A percentile compares a stretch with the other conserved stretches of the same genome.
These are phyloP conservation scores for Aureobasidium sp. DNA, from an alignment of 2,329 filamentous ascomycete genomes.

Conservation along the genomic window DNA sequence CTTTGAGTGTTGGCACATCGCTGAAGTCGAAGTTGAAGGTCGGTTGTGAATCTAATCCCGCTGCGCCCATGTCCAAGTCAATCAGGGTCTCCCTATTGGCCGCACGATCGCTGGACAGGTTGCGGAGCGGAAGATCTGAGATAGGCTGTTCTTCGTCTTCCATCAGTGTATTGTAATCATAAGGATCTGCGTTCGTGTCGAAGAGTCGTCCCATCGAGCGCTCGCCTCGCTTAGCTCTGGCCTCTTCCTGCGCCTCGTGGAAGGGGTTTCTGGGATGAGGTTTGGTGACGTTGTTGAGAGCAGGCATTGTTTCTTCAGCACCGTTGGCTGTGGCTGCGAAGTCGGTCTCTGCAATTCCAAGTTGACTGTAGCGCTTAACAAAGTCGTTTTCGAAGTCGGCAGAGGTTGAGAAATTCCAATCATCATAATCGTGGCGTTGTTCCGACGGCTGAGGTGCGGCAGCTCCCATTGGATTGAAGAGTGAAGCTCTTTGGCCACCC, in stretches of 20 bases:
- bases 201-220: slow-evolving; percentile 52
- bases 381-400: slow-evolving; percentile 49
- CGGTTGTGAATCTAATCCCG: slow-evolving; percentile 42
- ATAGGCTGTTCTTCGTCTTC: slow-evolving; percentile 31
- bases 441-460: slow-evolving; percentile 44
- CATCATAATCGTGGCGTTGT: slow-evolving; percentile 41
- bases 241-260: slow-evolving; percentile 37
- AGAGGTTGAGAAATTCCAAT: slow-evolving; percentile 61
- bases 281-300: slow-evolving; percentile 6
- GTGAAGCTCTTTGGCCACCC: slow-evolving; percentile 61
- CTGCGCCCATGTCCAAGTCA: slow-evolving; percentile 51
- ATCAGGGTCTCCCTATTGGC: slow-evolving; percentile 47
- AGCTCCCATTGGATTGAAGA: slow-evolving; percentile 55
- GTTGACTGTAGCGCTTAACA: slow-evolving; percentile 28
- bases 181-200: slow-evolving; percentile 48
- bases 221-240: slow-evolving; percentile 51
- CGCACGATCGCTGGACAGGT: slow-evolving; percentile 30
- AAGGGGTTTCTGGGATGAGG: slow-evolving; percentile 16
- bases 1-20: slow-evolving; percentile 49
- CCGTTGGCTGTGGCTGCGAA: slow-evolving; percentile 17
- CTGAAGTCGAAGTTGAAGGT: slow-evolving; percentile 42
- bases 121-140: slow-evolving; percentile 51
- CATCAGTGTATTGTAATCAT: slow-evolving; percentile 46
- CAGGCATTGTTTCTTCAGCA: neutral
- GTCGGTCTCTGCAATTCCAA: slow-evolving; percentile 23